Percentiles rank a stretch among this genome's conserved stretches.
Conservation (phyloP, 805 yeast species). For the Zygotorulaspora sp. region DNA sequence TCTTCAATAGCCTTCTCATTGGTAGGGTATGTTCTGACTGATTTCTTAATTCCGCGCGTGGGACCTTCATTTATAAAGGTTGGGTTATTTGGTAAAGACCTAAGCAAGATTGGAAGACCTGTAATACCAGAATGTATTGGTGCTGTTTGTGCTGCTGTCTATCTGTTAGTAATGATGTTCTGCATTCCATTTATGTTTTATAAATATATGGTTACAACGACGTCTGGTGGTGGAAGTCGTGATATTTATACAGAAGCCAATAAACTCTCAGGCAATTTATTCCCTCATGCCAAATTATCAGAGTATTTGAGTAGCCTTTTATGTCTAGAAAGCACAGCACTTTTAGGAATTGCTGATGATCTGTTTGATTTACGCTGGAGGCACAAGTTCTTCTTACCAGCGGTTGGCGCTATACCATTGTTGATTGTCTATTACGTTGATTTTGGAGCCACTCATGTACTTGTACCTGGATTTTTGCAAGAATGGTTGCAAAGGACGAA, state of each 20-base stretch:
- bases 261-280: constrained; percentile 30
- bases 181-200: constrained; percentile 86
- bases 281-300: constrained; percentile 79
- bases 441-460: constrained; percentile 84
- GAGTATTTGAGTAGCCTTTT: constrained; percentile 82
- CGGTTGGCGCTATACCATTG: constrained; percentile 88
- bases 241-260: constrained; percentile 21
- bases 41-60: constrained; percentile 62
- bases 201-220: constrained; percentile 58
- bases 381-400: constrained; percentile 93
- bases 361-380: constrained; percentile 96
- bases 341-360: constrained; percentile 90
- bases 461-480: constrained; percentile 68
- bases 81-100: constrained; percentile 83
- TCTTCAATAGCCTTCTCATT: constrained; percentile 64
- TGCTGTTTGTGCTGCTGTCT: constrained; percentile 77
- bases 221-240: constrained; percentile 57
- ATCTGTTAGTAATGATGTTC: constrained; percentile 72
- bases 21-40: constrained; percentile 59
- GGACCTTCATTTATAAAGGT: constrained; percentile 61
- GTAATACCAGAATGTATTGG: constrained; percentile 89
- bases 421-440: constrained; percentile 89
- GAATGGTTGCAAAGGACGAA: constrained; percentile 34
- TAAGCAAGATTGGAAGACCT: constrained; percentile 71
- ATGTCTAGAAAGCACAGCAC: constrained; percentile 75